Conservation (phyloP, 1,139 yeast genomes). For the Yamadazyma siamensis region DNA sequence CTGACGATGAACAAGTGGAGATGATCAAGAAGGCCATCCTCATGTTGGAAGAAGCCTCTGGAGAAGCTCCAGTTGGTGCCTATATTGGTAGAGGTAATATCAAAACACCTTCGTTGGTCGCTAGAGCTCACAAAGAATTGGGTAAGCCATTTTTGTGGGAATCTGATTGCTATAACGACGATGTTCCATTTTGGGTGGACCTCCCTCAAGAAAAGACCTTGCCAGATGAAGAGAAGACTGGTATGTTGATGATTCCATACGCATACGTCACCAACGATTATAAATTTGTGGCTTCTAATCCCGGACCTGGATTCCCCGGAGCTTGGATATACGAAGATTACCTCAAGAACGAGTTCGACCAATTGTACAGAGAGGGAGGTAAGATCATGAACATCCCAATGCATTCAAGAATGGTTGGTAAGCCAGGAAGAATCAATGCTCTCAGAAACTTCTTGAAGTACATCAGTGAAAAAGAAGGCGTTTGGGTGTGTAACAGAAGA, state of each 20-base stretch:
- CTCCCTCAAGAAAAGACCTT: constrained; percentile 17
- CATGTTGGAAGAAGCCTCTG: constrained; percentile 22
- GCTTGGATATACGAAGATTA: constrained; percentile 15
- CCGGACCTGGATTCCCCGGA: constrained; percentile 20
- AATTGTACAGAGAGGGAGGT: constrained; percentile 31
- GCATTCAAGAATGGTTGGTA: constrained; percentile 31
- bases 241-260: constrained; percentile 32
- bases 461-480: constrained; percentile 24
- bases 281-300: constrained; percentile 21
- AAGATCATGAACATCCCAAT: constrained; percentile 28
- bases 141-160: constrained; percentile 27
- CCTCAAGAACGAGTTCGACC: constrained; percentile 28
- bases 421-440: constrained; percentile 31
- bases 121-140: constrained; percentile 26
- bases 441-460: constrained; percentile 30
- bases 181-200: constrained; percentile 31
- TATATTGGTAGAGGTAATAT: constrained; percentile 29
- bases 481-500: constrained; percentile 31
- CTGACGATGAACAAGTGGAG: constrained; percentile 26
- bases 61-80: constrained; percentile 30
- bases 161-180: constrained; percentile 31
- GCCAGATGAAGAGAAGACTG: constrained; percentile 20
- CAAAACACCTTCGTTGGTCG: constrained; percentile 25
- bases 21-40: constrained; percentile 23
- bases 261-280: constrained; percentile 30